Evolutionary conservation across 1,139 yeast genomes (phyloP).

Genomic region (Yamadazyma dendronema): DNA sequence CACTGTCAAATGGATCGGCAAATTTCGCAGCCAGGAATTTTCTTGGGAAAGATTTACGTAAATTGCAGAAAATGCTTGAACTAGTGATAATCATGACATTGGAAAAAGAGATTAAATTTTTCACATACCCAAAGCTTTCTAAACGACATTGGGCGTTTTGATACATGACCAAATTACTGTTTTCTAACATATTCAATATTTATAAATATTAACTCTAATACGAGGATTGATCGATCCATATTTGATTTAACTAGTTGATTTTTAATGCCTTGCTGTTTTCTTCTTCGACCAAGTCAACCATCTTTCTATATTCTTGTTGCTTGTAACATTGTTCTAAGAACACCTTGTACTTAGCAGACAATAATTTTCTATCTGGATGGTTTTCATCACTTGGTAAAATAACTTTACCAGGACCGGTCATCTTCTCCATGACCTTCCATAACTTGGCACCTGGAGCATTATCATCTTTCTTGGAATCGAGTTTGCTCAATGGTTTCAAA

Average conservation of each 20-base stretch:
- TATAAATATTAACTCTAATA: no score
- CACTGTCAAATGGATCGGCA: no score
- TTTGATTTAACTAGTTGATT: slow-evolving; percentile 5
- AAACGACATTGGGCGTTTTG: no score
- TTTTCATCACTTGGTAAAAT: slow-evolving; percentile 60
- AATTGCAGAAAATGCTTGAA: no score
- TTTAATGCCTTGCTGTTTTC: slow-evolving; percentile 10
- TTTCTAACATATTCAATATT: no score
- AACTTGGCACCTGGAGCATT: slow-evolving; percentile 52
- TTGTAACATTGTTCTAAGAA: slow-evolving; percentile 84
- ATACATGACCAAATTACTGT: no score
- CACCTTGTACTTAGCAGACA: slow-evolving; percentile 75
- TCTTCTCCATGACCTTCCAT: slow-evolving; percentile 83
- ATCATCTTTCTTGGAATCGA: slow-evolving; percentile 17
- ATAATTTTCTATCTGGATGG: slow-evolving; percentile 66
- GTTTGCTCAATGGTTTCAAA: slow-evolving; percentile 39
- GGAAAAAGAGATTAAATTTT: no score
- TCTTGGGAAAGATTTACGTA: no score
- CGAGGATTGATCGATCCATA: no score
- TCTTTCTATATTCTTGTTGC: slow-evolving; percentile 71
- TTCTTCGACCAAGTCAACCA: slow-evolving; percentile 59
- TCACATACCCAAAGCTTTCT: no score
- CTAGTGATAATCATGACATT: no score
- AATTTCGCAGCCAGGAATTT: no score
- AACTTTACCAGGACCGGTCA: slow-evolving; percentile 82